These are phyloP conservation scores for Ascochyta rabiei DNA, from an alignment of 2,329 filamentous ascomycete genomes.

Conservation along the genomic window DNA sequence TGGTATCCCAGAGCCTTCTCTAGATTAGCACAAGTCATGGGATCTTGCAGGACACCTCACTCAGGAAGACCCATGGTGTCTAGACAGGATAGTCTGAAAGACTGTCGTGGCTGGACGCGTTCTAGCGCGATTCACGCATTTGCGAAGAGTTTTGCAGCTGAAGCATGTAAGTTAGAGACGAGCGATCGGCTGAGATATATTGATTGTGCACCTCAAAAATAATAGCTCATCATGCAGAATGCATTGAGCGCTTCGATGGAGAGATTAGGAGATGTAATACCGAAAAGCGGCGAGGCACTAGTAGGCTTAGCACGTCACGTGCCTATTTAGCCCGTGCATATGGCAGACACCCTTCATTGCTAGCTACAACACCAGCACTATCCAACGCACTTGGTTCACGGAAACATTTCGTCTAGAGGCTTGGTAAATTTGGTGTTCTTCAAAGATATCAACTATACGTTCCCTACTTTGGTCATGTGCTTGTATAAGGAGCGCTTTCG, in stretches of 20 bases:
- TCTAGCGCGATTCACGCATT: constrained; percentile 1
- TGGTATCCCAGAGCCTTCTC: constrained; percentile 46
- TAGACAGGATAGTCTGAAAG: not conserved
- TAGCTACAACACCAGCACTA: too few relatives aligned
- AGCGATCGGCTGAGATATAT: not conserved
- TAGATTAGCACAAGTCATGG: not conserved
- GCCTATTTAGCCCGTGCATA: too few relatives aligned
- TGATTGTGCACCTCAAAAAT: not conserved
- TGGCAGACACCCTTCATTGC: too few relatives aligned
- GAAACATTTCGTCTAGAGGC: not conserved
- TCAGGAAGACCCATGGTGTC: constrained; percentile 30
- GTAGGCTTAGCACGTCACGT: too few relatives aligned
- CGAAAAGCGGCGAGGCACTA: too few relatives aligned
- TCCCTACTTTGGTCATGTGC: not conserved
- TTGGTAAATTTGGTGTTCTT: not conserved
- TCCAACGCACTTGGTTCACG: too few relatives aligned
- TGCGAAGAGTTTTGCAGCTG: not conserved
- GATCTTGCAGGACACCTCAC: constrained; percentile 3
- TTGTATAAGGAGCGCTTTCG: not conserved
- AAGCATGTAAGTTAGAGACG: not conserved
- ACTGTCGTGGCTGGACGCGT: not conserved
- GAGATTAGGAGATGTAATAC: too few relatives aligned
- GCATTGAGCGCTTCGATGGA: too few relatives aligned
- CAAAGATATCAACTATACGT: too few relatives aligned
- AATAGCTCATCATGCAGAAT: not conserved